Conservation (phyloP, 2,329 filamentous ascomycete species). For the Verruconis gallopava region DNA sequence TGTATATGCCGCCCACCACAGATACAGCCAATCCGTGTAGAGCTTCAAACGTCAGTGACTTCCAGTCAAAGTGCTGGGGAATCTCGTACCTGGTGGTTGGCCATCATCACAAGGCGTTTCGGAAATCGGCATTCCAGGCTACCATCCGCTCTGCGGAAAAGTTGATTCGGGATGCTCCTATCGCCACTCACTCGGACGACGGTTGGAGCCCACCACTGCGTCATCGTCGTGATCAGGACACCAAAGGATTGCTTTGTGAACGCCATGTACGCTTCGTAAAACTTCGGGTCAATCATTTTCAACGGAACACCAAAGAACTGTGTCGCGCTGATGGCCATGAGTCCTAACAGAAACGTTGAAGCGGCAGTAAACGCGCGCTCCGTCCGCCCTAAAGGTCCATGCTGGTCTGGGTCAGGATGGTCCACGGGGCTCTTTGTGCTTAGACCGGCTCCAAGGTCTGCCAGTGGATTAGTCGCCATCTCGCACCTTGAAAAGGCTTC, state of each 20-base stretch:
- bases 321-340: slow-evolving; percentile 45
- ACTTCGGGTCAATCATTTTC: slow-evolving; percentile 61
- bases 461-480: slow-evolving; percentile 7
- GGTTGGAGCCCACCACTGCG: slow-evolving; percentile 78
- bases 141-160: slow-evolving; percentile 56
- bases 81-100: slow-evolving; percentile 55
- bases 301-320: slow-evolving; percentile 66
- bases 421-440: slow-evolving; percentile 29
- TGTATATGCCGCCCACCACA: slow-evolving; percentile 90
- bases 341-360: slow-evolving; percentile 37
- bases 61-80: background rate
- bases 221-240: slow-evolving; percentile 64
- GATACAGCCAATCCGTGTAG: slow-evolving; percentile 84
- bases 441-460: slow-evolving; percentile 30
- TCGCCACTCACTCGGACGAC: slow-evolving; percentile 74
- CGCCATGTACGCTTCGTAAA: slow-evolving; percentile 78
- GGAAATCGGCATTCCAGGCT: slow-evolving; percentile 68
- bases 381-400: slow-evolving; percentile 35
- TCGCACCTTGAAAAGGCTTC: too few relatives aligned
- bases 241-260: slow-evolving; percentile 78
- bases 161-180: slow-evolving; percentile 62
- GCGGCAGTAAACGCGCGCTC: slow-evolving; percentile 37
- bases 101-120: slow-evolving; percentile 68
- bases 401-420: slow-evolving; percentile 30
- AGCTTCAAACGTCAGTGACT: slow-evolving; percentile 33